Conservation (phyloP, 768 basidiomycete genomes). For the Serendipita sp. region DNA sequence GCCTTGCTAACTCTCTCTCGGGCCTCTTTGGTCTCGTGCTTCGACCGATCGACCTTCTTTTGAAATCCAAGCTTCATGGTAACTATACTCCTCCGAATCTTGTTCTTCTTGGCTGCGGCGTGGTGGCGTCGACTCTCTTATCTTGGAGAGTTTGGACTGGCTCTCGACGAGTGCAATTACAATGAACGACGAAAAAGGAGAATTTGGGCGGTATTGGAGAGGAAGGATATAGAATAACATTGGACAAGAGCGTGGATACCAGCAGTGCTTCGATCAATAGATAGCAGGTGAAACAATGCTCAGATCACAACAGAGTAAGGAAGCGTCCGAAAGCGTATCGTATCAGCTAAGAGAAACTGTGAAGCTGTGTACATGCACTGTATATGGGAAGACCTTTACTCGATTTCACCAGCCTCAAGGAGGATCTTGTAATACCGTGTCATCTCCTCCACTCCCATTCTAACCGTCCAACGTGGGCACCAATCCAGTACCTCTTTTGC, state of each 20-base stretch:
- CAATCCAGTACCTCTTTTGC: conserved; percentile 74
- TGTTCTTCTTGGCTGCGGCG: conserved; percentile 16
- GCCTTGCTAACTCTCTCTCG: conserved; percentile 22
- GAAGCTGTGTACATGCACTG: background rate
- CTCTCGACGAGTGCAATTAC: background rate
- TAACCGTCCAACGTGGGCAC: conserved; percentile 88
- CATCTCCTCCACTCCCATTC: conserved; percentile 92
- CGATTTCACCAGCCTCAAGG: conserved; percentile 54
- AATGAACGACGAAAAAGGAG: background rate
- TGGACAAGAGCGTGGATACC: too few relatives aligned
- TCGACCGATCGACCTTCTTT: conserved; percentile 22
- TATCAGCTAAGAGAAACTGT: background rate
- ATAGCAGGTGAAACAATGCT: background rate
- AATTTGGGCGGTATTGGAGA: background rate
- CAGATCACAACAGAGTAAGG: background rate
- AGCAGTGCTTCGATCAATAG: background rate
- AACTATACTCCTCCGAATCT: conserved; percentile 20
- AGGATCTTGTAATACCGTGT: conserved; percentile 83
- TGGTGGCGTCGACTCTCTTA: conserved; percentile 12
- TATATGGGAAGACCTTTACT: background rate
- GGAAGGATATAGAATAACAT: background rate
- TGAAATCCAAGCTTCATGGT: conserved; percentile 20
- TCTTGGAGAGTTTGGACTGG: conserved; percentile 10
- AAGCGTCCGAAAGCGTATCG: background rate
- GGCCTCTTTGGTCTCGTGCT: conserved; percentile 22